Evolutionary conservation across 1,139 yeast species (phyloP).

Genomic region (Hemisphaericaspora xylofermentans): DNA sequence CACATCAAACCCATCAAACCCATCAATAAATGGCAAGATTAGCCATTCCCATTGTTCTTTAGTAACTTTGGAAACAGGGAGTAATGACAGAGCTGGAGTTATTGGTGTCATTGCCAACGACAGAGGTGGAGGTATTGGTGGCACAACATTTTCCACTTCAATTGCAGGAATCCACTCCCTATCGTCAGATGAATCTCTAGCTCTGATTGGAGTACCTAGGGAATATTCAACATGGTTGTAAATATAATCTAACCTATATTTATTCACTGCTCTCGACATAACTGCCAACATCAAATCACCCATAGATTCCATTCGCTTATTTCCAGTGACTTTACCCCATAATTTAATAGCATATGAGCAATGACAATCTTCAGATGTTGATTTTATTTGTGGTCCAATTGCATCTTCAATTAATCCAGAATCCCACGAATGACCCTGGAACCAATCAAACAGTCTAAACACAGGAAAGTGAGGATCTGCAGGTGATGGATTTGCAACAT

Average conservation of each 20-base stretch:
- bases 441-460: slow-evolving; percentile 77
- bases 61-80: slow-evolving; percentile 70
- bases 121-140: too few species aligned
- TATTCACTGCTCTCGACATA: slow-evolving; percentile 57
- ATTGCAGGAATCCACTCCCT: slow-evolving; percentile 58
- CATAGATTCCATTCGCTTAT: slow-evolving; percentile 64
- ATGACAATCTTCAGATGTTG: slow-evolving; percentile 77
- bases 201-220: slow-evolving; percentile 57
- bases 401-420: slow-evolving; percentile 66
- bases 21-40: slow-evolving; percentile 47
- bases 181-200: slow-evolving; percentile 75
- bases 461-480: slow-evolving; percentile 69
- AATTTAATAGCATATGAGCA: slow-evolving; percentile 80
- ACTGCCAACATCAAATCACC: slow-evolving; percentile 73
- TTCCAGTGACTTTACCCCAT: slow-evolving; percentile 73
- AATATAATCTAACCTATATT: slow-evolving; percentile 55
- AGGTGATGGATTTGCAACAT: slow-evolving; percentile 69
- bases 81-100: slow-evolving; percentile 79
- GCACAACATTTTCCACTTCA: slow-evolving; percentile 77
- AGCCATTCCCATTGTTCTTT: slow-evolving; percentile 72
- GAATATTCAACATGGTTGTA: slow-evolving; percentile 62
- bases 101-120: slow-evolving; percentile 80
- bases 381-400: slow-evolving; percentile 79
- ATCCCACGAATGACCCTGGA: slow-evolving; percentile 82
- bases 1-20: slow-evolving; percentile 58